A percentile compares a stretch with the other conserved stretches of the same genome.
Evolutionary conservation across 2,329 filamentous ascomycete genomes (phyloP).

Genomic region (Verticillium isaacii): DNA sequence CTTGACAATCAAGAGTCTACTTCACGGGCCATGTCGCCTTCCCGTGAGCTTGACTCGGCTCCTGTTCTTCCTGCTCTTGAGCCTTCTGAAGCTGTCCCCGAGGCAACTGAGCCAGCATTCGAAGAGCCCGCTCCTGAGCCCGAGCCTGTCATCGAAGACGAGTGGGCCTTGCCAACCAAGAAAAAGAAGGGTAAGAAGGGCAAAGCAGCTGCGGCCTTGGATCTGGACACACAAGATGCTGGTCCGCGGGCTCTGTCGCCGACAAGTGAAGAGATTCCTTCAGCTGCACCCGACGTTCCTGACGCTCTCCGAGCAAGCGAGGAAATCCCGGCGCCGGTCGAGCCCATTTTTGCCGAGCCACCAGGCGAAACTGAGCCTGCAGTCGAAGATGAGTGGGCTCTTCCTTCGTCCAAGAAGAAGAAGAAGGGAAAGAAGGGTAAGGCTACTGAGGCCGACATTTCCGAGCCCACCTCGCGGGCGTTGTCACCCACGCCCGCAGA

Average conservation of each 20-base stretch:
- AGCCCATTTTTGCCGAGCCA: background rate
- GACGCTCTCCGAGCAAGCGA: background rate
- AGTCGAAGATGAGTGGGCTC: conserved; percentile 11
- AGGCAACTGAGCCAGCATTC: background rate
- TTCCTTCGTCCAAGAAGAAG: conserved; percentile 18
- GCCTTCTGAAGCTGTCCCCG: background rate
- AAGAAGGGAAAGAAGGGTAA: conserved; percentile 16
- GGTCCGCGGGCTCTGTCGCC: background rate
- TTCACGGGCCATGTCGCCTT: conserved; percentile 8
- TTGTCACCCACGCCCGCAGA: background rate
- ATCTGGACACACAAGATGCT: background rate
- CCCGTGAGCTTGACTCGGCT: background rate
- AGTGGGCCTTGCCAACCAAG: conserved; percentile 9
- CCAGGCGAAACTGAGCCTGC: background rate
- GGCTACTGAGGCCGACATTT: background rate
- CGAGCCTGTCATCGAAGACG: conserved; percentile 5
- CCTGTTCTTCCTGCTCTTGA: background rate
- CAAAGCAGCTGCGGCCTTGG: background rate
- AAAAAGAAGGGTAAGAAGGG: conserved; percentile 23
- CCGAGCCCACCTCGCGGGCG: background rate
- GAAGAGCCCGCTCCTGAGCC: background rate
- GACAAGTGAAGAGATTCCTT: background rate
- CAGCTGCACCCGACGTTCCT: background rate
- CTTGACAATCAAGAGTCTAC: background rate
- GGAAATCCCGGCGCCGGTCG: background rate